A percentile compares a stretch with the other conserved stretches of the same genome.
phyloP scores from a whole-genome alignment of 1,284 basidiomycete species.

The Fistulina hepatica region DNA sequence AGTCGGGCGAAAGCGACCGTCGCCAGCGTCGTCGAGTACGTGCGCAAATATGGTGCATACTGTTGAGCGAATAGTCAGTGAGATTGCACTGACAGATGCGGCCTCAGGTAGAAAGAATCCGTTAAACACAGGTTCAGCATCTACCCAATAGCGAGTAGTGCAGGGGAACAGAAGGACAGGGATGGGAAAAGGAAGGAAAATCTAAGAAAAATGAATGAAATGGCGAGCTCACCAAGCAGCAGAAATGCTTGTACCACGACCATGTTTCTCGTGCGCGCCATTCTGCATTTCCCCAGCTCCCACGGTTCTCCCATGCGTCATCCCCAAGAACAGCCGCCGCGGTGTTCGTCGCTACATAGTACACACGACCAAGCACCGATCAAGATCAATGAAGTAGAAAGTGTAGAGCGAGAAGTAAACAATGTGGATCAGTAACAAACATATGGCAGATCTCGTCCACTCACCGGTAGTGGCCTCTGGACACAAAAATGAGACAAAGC shows the following conservation, averaged over 20 bases:
- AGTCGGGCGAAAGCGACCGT: slow-evolving; percentile 54
- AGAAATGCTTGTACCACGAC: slow-evolving; percentile 83
- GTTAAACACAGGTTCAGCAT: not conserved
- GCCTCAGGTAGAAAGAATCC: not conserved
- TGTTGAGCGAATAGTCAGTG: slow-evolving; percentile 19
- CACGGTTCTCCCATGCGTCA: slow-evolving; percentile 57
- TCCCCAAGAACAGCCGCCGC: slow-evolving; percentile 43
- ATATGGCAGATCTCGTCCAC: not conserved
- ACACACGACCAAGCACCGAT: not conserved
- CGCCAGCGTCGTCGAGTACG: slow-evolving; percentile 53
- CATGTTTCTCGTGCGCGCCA: slow-evolving; percentile 80
- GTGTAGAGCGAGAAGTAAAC: not conserved
- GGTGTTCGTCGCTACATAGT: not conserved
- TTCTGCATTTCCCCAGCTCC: slow-evolving; percentile 53
- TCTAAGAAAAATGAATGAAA: slow-evolving; percentile 3
- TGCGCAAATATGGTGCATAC: slow-evolving; percentile 69
- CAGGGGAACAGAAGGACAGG: not conserved
- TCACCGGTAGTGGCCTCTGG: not conserved
- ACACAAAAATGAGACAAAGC: slow-evolving; percentile 38
- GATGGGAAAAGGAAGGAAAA: slow-evolving; percentile 5
- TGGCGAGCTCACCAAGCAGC: slow-evolving; percentile 48
- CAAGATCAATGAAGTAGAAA: not conserved
- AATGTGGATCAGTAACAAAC: not conserved
- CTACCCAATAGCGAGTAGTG: not conserved
- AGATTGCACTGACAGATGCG: not conserved